These are phyloP conservation scores for Penicillium turbatum DNA, from an alignment of 495 filamentous ascomycete species.

Conservation along the genomic window DNA sequence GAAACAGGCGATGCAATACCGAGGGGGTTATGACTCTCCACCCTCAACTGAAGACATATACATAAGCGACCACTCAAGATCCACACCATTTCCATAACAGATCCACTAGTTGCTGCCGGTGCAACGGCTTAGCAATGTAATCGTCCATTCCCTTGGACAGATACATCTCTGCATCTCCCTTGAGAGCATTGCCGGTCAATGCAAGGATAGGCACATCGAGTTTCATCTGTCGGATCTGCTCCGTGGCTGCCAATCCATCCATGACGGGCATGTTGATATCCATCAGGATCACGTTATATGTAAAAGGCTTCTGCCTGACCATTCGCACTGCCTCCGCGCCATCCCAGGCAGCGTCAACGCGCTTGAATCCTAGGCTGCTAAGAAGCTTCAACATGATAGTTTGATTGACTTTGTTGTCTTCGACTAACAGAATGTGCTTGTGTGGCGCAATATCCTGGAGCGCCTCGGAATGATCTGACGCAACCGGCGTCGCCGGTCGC, in stretches of 20 bases:
- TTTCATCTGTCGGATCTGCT: slow-evolving; percentile 52
- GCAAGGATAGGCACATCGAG: slow-evolving; percentile 56
- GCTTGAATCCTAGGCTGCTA: slow-evolving; percentile 48
- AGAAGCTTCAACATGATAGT: slow-evolving; percentile 59
- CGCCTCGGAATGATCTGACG: slow-evolving; percentile 13
- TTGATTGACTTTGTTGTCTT: slow-evolving; percentile 62
- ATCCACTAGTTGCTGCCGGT: slow-evolving; percentile 39
- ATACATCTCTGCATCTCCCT: slow-evolving; percentile 55
- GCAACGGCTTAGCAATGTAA: slow-evolving; percentile 58
- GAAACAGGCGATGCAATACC: not conserved
- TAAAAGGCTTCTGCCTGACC: slow-evolving; percentile 44
- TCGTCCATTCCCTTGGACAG: slow-evolving; percentile 59
- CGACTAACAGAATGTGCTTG: slow-evolving; percentile 52
- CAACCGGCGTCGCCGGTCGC: not conserved
- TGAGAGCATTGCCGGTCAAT: slow-evolving; percentile 60
- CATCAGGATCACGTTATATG: slow-evolving; percentile 54
- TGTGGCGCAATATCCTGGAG: slow-evolving; percentile 32
- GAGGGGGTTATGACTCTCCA: not conserved
- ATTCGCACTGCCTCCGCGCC: slow-evolving; percentile 54
- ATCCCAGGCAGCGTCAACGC: slow-evolving; percentile 51
- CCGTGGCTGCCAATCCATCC: slow-evolving; percentile 62
- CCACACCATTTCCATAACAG: slow-evolving; percentile 40
- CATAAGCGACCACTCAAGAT: slow-evolving; percentile 1
- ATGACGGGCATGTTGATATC: slow-evolving; percentile 74
- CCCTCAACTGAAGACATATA: not conserved